Percentiles rank a stretch among this genome's conserved stretches.
phyloP scores from a whole-genome alignment of 768 basidiomycete species.

The Steccherinum ochraceum region DNA sequence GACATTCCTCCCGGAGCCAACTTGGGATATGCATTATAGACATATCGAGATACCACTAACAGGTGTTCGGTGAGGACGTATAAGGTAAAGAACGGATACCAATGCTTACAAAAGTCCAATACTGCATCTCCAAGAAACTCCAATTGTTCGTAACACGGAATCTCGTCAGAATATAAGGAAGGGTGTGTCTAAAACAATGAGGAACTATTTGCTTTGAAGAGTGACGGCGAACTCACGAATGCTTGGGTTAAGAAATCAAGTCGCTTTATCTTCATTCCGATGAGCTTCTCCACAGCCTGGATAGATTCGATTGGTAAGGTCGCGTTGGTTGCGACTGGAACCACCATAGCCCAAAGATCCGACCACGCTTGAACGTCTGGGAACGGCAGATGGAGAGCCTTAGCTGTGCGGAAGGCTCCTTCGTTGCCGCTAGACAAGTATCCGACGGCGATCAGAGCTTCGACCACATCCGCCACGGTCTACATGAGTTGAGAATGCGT shows the following conservation, averaged over 20 bases:
- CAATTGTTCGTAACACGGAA: constrained; percentile 61
- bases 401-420: constrained; percentile 55
- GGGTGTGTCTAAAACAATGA: constrained; percentile 69
- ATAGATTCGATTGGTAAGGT: constrained; percentile 24
- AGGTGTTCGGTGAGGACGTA: no score
- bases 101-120: constrained; percentile 65
- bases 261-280: constrained; percentile 55
- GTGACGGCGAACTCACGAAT: constrained; percentile 64
- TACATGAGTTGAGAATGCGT: constrained; percentile 21
- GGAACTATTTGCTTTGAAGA: no score
- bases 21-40: constrained; percentile 56
- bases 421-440: constrained; percentile 71
- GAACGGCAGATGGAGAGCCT: constrained; percentile 61
- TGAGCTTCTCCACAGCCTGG: constrained; percentile 52
- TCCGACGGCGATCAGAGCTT: constrained; percentile 81
- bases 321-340: constrained; percentile 11
- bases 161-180: constrained; percentile 36
- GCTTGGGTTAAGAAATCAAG: constrained; percentile 67
- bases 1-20: constrained; percentile 75
- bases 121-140: constrained; percentile 87
- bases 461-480: constrained; percentile 80
- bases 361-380: constrained; percentile 60
- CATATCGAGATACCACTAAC: constrained; percentile 39
- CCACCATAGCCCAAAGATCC: constrained; percentile 48
- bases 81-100: background rate